phyloP scores from a whole-genome alignment of 2,329 filamentous ascomycete genomes.

The Pseudogymnoascus sp. region DNA sequence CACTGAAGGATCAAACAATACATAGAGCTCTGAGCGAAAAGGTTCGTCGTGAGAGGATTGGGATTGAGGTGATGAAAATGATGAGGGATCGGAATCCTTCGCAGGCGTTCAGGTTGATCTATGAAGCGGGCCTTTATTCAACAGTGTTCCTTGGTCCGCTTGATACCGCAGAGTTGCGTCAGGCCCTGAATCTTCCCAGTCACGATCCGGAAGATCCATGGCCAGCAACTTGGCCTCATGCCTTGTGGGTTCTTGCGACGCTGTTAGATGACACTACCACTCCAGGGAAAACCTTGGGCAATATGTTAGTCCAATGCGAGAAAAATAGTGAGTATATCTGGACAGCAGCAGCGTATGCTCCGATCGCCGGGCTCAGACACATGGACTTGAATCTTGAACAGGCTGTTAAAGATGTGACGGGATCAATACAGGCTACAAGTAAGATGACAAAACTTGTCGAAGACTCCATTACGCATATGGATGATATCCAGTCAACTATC shows the following conservation, averaged over 20 bases:
- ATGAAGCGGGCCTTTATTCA: neutral
- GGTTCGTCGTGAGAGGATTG: slow-evolving; percentile 80
- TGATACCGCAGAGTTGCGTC: neutral
- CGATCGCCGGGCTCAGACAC: neutral
- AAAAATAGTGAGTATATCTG: neutral
- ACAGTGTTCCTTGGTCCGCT: neutral
- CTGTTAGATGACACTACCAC: neutral
- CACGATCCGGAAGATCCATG: neutral
- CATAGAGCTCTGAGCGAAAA: slow-evolving; percentile 66
- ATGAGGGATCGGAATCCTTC: slow-evolving; percentile 46
- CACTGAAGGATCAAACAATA: slow-evolving; percentile 67
- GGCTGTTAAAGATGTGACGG: neutral
- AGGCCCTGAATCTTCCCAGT: neutral
- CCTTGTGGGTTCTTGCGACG: neutral
- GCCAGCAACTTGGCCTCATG: neutral
- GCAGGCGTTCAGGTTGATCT: neutral
- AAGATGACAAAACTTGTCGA: neutral
- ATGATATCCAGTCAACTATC: neutral
- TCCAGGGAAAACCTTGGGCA: neutral
- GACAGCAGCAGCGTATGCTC: neutral
- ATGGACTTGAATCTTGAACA: neutral
- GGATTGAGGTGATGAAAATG: slow-evolving; percentile 81
- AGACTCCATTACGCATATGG: neutral
- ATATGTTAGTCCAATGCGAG: neutral
- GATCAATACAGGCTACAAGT: neutral